Base-by-base conservation (phyloP, 176 grass and related monocot species). In the Elaeis guineensis region DNA sequence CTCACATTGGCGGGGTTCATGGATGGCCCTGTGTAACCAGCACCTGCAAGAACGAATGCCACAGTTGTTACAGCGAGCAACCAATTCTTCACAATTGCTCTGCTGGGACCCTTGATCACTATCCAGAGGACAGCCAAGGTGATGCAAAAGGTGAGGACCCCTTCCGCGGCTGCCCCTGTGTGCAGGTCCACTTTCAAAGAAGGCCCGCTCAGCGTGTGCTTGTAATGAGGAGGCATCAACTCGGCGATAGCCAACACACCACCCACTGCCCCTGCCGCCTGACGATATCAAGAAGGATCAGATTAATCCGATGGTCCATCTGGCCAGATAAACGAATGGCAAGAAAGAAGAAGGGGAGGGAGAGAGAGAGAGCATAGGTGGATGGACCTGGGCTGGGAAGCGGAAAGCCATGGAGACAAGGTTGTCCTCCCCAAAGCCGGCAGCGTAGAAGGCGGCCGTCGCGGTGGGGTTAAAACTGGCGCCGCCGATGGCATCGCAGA, bases 1-100 rank as follows among this genome's bases (percentile, higher is more conserved):
- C 55, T 82, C 54, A 90, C 87, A 70, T 90, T 86, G 16, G 82
- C 87, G 57, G 87, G 87, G 64, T 90, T 90, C 82, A 90, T 90
- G 44, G 87, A 76, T 4, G 87, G 87, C 6, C 87, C 87, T 0
- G 87, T 90, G 39, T 90, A 90, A 21, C 73, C 70, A 5, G 69
- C 74, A 24, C 87, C 87, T 16, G 72, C 16, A 21, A 82, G 24
- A 62, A 90, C 78, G 23, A 90, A 49, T 9, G 55, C 19, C 29
- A 90, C 71, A 0, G 79, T 90, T 55, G 78, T 74, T 48, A 81
- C 12, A 32, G 82, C 54, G 30, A 90, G 69, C 72, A 90, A 65
- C 17, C 52, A 66, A 3, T 77, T 82, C 72, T 90, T 85, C 16
- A 86, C 4, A 35, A 90, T 17, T 21, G 75, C 5, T 30, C 72